These are phyloP conservation scores for Brassica balearica DNA, from an alignment of 441 rosid genomes.

Conservation along the genomic window DNA sequence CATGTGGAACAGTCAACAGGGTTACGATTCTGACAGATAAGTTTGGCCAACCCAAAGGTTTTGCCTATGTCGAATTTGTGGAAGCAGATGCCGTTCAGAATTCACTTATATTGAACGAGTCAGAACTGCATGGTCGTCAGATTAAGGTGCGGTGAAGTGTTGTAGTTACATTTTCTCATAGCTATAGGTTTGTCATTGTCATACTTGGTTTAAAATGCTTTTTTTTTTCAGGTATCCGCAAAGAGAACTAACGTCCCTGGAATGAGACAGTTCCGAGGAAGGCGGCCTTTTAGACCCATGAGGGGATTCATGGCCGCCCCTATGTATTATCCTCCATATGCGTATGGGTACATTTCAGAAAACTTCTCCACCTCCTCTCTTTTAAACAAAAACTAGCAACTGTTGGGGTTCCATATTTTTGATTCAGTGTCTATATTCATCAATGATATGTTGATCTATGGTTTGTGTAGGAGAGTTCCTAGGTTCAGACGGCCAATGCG, in stretches of 20 bases:
- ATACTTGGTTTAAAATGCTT: constrained; percentile 11
- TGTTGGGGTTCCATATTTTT: too few relatives aligned
- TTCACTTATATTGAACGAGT: constrained; percentile 72
- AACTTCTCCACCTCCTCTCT: constrained; percentile 17
- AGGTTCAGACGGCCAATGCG: constrained; percentile 78
- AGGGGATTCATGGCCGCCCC: constrained; percentile 66
- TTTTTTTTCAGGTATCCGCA: constrained; percentile 62
- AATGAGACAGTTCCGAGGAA: constrained; percentile 74
- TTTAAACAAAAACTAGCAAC: neutral
- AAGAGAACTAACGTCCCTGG: constrained; percentile 83
- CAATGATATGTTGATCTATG: constrained; percentile 1
- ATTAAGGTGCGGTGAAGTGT: constrained; percentile 56
- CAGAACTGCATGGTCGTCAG: constrained; percentile 84
- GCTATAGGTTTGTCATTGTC: constrained; percentile 15
- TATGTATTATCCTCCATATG: constrained; percentile 53
- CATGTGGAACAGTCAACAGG: constrained; percentile 81
- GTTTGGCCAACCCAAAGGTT: constrained; percentile 88
- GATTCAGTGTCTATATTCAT: neutral
- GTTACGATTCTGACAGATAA: constrained; percentile 86
- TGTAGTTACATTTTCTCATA: neutral
- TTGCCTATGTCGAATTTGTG: constrained; percentile 86
- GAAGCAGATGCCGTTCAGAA: constrained; percentile 78
- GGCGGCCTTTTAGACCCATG: constrained; percentile 65
- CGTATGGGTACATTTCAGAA: constrained; percentile 64
- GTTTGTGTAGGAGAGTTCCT: constrained; percentile 66